Base-by-base conservation (phyloP, 306 rosid genomes). In the Quercus agrifolia region DNA sequence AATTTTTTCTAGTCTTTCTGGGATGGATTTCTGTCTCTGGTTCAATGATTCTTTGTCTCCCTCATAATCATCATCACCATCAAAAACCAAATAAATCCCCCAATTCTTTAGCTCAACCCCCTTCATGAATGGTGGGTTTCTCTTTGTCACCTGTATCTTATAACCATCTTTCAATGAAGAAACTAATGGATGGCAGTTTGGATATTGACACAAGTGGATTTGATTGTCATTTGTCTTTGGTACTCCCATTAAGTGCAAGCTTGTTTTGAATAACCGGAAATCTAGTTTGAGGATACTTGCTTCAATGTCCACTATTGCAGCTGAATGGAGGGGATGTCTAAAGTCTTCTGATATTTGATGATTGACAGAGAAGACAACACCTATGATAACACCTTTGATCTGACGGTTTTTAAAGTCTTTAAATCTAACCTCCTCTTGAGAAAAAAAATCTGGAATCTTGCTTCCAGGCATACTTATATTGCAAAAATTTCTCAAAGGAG, bases 51-150 rank as follows among this genome's bases (percentile, higher is more conserved):
- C 85, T 85, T 87, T 88, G 0, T 76, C 83, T 80, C 89, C 95
- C 18, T 79, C 91, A 73, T 90, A 87, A 54, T 89, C 92, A 76
- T 92, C 93, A 44, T 87, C 95, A 62, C 87, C 93, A 80, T 92
- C 95, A 77, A 52, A 86, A 20, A 72, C 49, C 72, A 86, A 75
- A 78, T 84, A 77, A 68, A 85, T 19, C 64, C 92, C 97, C 70
- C 85, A 82, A 61, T 68, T 82, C 78, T 76, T 85, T 79, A 92
- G 78, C 81, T 88, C 88, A 63, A 92, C 73, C 5, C 92, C 83
- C 49, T 71, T 2, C 80, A 78, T 84, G 19, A 4, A 9, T 13
- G 93, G 90, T 12, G 88, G 80, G 55, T 63, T 76, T 75, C 57
- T 41, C 85, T 27, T 81, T 0, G 30, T 71, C 70, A 90, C 92